phyloP scores from a whole-genome alignment of 306 rosid species.

The Pyrus communis region DNA sequence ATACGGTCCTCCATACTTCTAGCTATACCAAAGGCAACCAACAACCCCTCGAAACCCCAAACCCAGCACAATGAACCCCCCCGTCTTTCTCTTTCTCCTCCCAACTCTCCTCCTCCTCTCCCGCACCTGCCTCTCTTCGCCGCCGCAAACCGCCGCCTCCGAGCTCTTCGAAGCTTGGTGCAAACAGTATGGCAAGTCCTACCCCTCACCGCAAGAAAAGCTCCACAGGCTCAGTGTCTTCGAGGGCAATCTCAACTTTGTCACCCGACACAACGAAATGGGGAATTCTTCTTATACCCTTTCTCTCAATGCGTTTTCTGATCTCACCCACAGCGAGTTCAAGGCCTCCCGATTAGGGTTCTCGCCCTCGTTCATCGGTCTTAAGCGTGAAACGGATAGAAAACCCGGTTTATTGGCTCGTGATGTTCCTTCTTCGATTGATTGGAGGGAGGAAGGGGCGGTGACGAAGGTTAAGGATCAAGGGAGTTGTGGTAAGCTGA shows the following conservation, averaged over 20 bases:
- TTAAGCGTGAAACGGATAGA: slow-evolving; percentile 9
- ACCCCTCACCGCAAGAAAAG: slow-evolving; percentile 51
- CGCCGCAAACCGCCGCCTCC: slow-evolving; percentile 19
- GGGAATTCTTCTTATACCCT: slow-evolving; percentile 50
- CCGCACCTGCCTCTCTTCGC: not conserved
- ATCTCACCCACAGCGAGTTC: slow-evolving; percentile 81
- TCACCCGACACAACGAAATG: slow-evolving; percentile 42
- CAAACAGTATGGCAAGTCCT: slow-evolving; percentile 50
- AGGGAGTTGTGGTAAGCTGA: slow-evolving; percentile 63
- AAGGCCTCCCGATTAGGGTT: slow-evolving; percentile 67
- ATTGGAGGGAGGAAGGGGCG: slow-evolving; percentile 76
- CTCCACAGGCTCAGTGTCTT: slow-evolving; percentile 52
- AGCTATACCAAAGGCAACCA: not conserved
- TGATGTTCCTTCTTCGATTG: slow-evolving; percentile 59
- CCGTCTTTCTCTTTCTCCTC: not conserved
- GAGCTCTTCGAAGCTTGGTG: slow-evolving; percentile 66
- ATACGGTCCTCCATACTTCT: slow-evolving; percentile 1
- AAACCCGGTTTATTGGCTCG: not conserved
- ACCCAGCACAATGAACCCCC: slow-evolving; percentile 5
- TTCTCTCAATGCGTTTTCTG: slow-evolving; percentile 75
- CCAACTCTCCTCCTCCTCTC: slow-evolving; percentile 13
- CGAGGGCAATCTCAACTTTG: slow-evolving; percentile 52
- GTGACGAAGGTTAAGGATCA: slow-evolving; percentile 79
- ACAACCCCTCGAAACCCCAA: not conserved
- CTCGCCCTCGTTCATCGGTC: slow-evolving; percentile 31